Conservation (phyloP, 169 alveolate species). For the Plasmodium ovale region DNA sequence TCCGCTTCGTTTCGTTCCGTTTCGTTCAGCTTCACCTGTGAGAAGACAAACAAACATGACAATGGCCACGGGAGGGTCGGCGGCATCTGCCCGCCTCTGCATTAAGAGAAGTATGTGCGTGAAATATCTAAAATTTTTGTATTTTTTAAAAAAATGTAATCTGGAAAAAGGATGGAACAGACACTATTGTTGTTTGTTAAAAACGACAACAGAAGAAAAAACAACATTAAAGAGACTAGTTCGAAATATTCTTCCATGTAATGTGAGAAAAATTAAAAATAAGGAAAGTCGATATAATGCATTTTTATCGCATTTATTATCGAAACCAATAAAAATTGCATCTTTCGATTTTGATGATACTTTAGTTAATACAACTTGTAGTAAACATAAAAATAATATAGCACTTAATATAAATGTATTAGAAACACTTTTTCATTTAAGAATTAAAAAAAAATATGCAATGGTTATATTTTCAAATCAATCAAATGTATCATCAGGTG, state of each 20-base stretch:
- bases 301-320: neutral
- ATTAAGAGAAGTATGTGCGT: constrained; percentile 25
- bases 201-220: neutral
- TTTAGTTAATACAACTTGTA: neutral
- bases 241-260: neutral
- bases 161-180: constrained; percentile 38
- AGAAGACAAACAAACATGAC: neutral
- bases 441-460: neutral
- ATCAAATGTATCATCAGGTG: constrained; percentile 46
- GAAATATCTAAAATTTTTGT: constrained; percentile 40
- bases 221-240: constrained; percentile 2
- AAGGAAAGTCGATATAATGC: neutral
- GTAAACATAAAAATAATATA: constrained; percentile 26
- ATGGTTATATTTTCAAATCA: constrained; percentile 48
- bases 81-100: neutral
- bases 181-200: constrained; percentile 27
- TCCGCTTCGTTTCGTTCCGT: no score
- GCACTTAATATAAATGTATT: neutral
- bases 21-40: neutral
- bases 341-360: constrained; percentile 68
- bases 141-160: constrained; percentile 8
- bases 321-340: constrained; percentile 37
- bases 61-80: neutral
- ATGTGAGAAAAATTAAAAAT: neutral
- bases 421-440: neutral